These are phyloP conservation scores for Stephanodiscus triporus DNA, from an alignment of 108 stramenopile species.

Conservation along the genomic window DNA sequence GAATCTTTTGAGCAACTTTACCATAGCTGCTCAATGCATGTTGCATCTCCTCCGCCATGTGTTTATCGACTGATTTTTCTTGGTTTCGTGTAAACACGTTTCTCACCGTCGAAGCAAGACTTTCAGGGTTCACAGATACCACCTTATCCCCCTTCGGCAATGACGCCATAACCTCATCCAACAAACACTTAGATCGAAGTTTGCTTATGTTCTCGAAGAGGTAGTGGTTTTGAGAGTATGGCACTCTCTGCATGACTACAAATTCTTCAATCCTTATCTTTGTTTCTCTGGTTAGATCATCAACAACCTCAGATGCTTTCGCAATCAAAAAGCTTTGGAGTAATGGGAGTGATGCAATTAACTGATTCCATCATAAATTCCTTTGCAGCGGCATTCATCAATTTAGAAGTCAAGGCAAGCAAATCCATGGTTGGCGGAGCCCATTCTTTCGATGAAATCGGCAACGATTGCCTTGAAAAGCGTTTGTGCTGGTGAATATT, in stretches of 20 bases:
- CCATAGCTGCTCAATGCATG: conserved; percentile 64
- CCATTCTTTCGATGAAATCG: conserved; percentile 71
- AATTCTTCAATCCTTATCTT: conserved; percentile 50
- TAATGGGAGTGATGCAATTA: conserved; percentile 32
- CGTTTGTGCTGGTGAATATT: conserved; percentile 70
- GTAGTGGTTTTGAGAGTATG: conserved; percentile 70
- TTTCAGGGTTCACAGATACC: conserved; percentile 44
- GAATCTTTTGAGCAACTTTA: conserved; percentile 65
- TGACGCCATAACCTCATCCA: conserved; percentile 56
- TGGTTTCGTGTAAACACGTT: conserved; percentile 60
- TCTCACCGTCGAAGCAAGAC: conserved; percentile 54
- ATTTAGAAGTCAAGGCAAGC: conserved; percentile 31
- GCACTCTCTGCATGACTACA: conserved; percentile 56
- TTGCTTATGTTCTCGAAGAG: conserved; percentile 59
- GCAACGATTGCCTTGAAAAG: conserved; percentile 66
- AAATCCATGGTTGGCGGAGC: conserved; percentile 43
- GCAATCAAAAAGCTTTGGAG: conserved; percentile 19
- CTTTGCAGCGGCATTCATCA: conserved; percentile 33
- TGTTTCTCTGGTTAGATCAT: conserved; percentile 33
- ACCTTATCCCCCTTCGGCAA: conserved; percentile 46
- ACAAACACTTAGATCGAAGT: conserved; percentile 52
- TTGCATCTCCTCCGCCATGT: conserved; percentile 79
- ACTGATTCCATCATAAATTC: conserved; percentile 40
- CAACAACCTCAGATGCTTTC: conserved; percentile 33
- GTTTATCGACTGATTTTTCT: conserved; percentile 48